A percentile compares a stretch with the other conserved stretches of the same genome.
phyloP scores from a whole-genome alignment of 768 basidiomycete genomes.

The Serpula lacrymans region DNA sequence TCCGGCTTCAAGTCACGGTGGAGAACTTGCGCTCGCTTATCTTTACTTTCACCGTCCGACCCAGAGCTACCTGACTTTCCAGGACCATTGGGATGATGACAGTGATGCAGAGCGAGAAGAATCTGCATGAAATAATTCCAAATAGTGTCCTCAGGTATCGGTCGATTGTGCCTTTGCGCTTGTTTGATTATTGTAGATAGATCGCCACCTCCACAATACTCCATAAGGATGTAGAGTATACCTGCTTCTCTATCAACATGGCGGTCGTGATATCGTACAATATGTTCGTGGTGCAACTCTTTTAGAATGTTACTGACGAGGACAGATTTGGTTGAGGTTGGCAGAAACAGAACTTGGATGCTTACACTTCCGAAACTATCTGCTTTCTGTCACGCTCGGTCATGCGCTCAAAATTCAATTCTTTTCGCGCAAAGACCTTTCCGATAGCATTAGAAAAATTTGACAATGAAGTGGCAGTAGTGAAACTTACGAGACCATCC shows the following conservation, averaged over 20 bases:
- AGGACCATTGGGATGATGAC: constrained; percentile 71
- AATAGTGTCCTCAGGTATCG: constrained; percentile 87
- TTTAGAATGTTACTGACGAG: constrained; percentile 86
- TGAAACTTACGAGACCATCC: constrained; percentile 69
- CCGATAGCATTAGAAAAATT: not conserved
- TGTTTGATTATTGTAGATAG: constrained; percentile 85
- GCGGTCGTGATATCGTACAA: constrained; percentile 93
- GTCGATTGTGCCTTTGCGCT: constrained; percentile 60
- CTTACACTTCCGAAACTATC: constrained; percentile 97
- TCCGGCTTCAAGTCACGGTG: constrained; percentile 98
- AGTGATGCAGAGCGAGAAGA: constrained; percentile 83
- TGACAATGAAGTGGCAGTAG: not conserved
- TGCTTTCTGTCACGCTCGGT: constrained; percentile 93
- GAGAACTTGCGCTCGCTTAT: constrained; percentile 70
- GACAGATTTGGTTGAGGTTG: not conserved
- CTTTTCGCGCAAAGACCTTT: constrained; percentile 85
- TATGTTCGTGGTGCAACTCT: constrained; percentile 92
- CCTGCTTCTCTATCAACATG: constrained; percentile 88
- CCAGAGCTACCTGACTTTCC: constrained; percentile 44
- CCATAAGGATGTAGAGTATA: constrained; percentile 97
- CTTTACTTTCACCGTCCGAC: constrained; percentile 38
- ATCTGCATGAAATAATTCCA: constrained; percentile 98
- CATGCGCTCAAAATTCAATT: constrained; percentile 98
- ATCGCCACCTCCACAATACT: constrained; percentile 97
- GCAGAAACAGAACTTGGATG: constrained; percentile 9